Evolutionary conservation across 2,329 filamentous ascomycete species (phyloP).

Genomic region (Neurospora crassa): DNA sequence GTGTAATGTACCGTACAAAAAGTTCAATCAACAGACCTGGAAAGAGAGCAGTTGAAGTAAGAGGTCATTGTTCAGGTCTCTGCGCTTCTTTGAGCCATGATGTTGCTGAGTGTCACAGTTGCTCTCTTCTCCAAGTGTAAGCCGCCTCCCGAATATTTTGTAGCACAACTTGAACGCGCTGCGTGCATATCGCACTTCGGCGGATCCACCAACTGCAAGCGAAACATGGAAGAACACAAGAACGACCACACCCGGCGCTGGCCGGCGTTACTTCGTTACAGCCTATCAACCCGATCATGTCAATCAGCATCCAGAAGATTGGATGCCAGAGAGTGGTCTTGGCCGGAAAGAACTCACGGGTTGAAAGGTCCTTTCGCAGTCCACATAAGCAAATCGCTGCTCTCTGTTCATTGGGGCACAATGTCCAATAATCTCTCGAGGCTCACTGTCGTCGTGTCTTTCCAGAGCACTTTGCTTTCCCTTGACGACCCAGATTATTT

Average conservation of each 20-base stretch:
- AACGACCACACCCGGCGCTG: too few relatives aligned
- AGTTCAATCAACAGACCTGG: not conserved
- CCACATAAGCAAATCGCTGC: not conserved
- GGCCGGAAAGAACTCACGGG: not conserved
- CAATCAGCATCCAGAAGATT: not conserved
- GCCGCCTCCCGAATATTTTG: not conserved
- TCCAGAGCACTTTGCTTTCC: not conserved
- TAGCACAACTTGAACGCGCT: not conserved
- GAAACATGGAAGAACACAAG: not conserved
- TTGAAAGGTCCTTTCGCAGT: not conserved
- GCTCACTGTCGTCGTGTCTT: not conserved
- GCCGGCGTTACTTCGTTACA: not conserved
- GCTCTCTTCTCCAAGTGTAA: not conserved
- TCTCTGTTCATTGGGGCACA: not conserved
- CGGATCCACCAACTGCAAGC: not conserved
- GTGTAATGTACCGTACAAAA: not conserved
- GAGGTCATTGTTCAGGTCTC: not conserved
- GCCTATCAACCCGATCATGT: not conserved
- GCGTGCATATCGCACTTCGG: not conserved
- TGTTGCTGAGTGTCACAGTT: not conserved
- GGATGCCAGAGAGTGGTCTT: not conserved
- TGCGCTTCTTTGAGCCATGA: not conserved
- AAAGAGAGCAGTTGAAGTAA: not conserved
- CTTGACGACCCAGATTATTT: not conserved
- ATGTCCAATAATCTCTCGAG: not conserved